Base-by-base conservation (phyloP, 78 protist species). In the Cavenderia fasciculata region DNA sequence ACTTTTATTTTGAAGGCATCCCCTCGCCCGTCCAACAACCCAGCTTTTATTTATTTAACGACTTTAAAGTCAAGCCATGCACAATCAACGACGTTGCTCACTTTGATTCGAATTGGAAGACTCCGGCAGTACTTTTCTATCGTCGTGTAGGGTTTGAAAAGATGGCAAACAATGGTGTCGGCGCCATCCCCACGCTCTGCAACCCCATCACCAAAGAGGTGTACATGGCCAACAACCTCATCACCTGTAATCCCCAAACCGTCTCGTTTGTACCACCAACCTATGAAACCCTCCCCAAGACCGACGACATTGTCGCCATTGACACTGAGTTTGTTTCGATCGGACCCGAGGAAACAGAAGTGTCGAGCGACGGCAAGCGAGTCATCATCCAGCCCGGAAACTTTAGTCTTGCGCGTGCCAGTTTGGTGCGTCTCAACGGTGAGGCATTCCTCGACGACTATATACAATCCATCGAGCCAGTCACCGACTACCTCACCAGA, bases 281-380 rank as follows among this genome's bases (percentile, higher is more conserved):
- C 12, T 18, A 54, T 7, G 51, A 18, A 3, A 86, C 84, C 11
- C 52, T 94, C 46, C 94, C 91, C 21, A 62, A 44, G 29, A 23
- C 21, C 14, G 94, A 69, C 25, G 86, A 74, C 14, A 6, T 86
- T 1, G 85, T 92, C 4, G 97, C 97, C 3, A 74, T 95, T 44
- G 97, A 96, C 52, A 93, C 97, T 14, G 98, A 96, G 56, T 96
- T 94, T 92, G 97, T 96, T 12, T 78, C 95, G 16, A 90, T 96
- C 34, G 92, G 95, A 33, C 76, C 94, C 2, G 93, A 93, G 33
- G 94, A 85, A 34, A 86, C 71, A 2, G 94, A 75, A 25, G 74
- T 84, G 11, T 31, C 43, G 2, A 23, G 49, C 5, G 94, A 96
- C 46, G 97, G 97, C 2, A 65, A 75, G 27, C 47, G 89, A 10